Evolutionary conservation across 176 grass and related monocot genomes (phyloP).

Genomic region (Rhynchospora breviuscula): DNA sequence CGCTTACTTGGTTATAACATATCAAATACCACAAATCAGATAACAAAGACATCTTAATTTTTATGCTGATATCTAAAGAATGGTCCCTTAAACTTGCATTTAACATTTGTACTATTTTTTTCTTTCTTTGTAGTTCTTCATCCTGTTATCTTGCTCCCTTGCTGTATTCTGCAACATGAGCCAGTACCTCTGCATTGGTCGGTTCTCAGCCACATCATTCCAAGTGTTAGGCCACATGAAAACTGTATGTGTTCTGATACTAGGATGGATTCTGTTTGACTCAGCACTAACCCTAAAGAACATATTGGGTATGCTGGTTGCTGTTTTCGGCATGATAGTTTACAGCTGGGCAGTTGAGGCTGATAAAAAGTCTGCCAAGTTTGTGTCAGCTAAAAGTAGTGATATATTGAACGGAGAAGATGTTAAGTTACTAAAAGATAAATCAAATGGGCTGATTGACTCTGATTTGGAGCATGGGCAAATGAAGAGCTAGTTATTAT

Average conservation of each 20-base stretch:
- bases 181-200: slow-evolving; percentile 93
- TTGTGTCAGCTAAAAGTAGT: slow-evolving; percentile 41
- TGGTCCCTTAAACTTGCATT: neutral
- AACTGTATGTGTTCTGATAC: slow-evolving; percentile 75
- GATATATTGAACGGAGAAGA: slow-evolving; percentile 60
- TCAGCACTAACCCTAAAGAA: slow-evolving; percentile 83
- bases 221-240: slow-evolving; percentile 97
- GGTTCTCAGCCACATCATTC: slow-evolving; percentile 92
- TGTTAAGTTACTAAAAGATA: slow-evolving; percentile 58
- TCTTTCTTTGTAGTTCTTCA: slow-evolving; percentile 67
- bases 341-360: slow-evolving; percentile 86
- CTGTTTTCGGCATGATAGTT: slow-evolving; percentile 87
- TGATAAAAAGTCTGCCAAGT: slow-evolving; percentile 42
- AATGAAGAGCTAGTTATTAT: slow-evolving; percentile 41
- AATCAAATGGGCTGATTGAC: slow-evolving; percentile 15
- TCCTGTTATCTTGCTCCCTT: slow-evolving; percentile 80
- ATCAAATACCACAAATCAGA: neutral
- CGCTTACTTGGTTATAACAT: neutral
- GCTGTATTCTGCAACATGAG: slow-evolving; percentile 99
- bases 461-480: slow-evolving; percentile 54
- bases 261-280: slow-evolving; percentile 90
- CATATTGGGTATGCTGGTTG: slow-evolving; percentile 80
- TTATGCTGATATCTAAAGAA: neutral
- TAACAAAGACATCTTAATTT: neutral
- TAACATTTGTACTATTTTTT: neutral